phyloP scores from a whole-genome alignment of 345 rosid species.

The Populus pruinosa region DNA sequence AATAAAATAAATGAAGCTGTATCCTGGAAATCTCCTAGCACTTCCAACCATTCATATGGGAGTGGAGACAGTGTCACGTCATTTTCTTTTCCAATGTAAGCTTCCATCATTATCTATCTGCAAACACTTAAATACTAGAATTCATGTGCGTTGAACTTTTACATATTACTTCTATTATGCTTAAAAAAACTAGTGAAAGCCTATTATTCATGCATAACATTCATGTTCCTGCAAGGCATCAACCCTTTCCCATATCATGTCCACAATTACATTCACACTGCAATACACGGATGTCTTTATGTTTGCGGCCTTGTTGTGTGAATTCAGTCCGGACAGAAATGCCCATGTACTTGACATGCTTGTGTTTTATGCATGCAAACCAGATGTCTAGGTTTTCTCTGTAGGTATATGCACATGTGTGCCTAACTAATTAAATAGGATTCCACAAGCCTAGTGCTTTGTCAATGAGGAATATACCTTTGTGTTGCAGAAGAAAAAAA shows the following conservation, averaged over 20 bases:
- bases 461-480: conserved; percentile 20
- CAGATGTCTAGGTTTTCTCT: neutral
- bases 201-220: neutral
- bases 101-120: neutral
- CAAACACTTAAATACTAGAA: neutral
- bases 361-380: conserved; percentile 3
- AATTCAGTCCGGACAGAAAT: neutral
- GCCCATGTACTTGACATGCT: conserved; percentile 2
- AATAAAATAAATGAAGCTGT: conserved; percentile 19
- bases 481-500: conserved; percentile 26
- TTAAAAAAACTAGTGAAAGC: neutral
- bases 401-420: neutral
- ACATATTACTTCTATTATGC: neutral
- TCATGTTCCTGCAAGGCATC: neutral
- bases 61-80: conserved; percentile 42
- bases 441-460: conserved; percentile 15
- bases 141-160: neutral
- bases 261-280: neutral
- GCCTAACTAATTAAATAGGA: conserved; percentile 3
- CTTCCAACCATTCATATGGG: conserved; percentile 35
- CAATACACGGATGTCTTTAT: neutral
- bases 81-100: conserved; percentile 63
- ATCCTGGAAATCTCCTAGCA: conserved; percentile 31
- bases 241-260: neutral
- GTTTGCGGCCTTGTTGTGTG: neutral